Evolutionary conservation across 805 yeast genomes (phyloP), one percentile per base, ranked within the genome.

Genomic region (Candida jianshihensis): DNA sequence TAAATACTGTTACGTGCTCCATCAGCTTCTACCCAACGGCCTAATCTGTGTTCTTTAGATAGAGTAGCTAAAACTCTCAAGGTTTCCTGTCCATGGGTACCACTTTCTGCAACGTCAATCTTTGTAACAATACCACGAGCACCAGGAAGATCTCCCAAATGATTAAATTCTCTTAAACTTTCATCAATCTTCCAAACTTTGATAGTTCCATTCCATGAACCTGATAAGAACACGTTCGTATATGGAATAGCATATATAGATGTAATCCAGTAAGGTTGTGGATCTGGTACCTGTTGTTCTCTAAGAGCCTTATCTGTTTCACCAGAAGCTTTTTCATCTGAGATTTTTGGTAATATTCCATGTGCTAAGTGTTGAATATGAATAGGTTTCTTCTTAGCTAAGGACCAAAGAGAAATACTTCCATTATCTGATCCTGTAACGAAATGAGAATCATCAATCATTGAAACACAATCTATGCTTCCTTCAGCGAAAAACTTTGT

Each of bases 391-490:
- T 92, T 92, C 63, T 87, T 87, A 19, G 85, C 79, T 39, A 82
- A 63, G 3, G 96, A 78, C 98, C 98, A 92, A 42, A 92, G 66
- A n/a, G 85, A 64, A 22, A 92, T 62, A 53, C 77, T 83, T 30
- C 98, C 98, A 56, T 89, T 90, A 56, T 92, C 98, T 13, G 95
- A 81, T 5, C 97, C 97, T 1, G 97, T 89, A 32, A 92, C 78
- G 55, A 92, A 92, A 57, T 84, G 88, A 19, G 88, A 75, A 59
- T 89, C 95, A 60, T 92, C 98, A 37, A 85, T 61, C 96, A 89
- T 88, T 11, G 83, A 66, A 24, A 89, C 92, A 53, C 84, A 81
- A 49, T 90, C 97, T 36, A 90, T 79, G 43, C 92, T 78, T 11
- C 97, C 97, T 57, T 92, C 97, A 30, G 75, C 64, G 45, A 66